Evolutionary conservation across 345 rosid genomes (phyloP).

Genomic region (Zanthoxylum bungeanum): DNA sequence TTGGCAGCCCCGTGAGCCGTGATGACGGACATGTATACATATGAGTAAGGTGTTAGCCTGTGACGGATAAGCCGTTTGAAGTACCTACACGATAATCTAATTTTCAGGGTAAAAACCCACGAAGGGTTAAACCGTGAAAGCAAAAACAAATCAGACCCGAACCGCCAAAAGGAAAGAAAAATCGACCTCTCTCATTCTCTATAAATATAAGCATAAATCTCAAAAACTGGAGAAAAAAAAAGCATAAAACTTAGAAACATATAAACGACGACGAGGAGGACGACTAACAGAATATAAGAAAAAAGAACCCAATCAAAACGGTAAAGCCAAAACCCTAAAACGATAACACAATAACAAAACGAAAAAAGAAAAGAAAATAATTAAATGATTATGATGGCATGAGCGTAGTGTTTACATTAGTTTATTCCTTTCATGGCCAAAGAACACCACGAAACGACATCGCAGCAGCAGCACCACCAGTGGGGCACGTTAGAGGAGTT

Average conservation of each 20-base stretch:
- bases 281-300: slow-evolving; percentile 5
- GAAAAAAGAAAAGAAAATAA: not conserved
- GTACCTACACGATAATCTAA: no score
- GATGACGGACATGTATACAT: no score
- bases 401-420: slow-evolving; percentile 3
- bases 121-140: no score
- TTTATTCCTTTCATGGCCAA: slow-evolving; percentile 17
- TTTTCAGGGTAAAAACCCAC: not conserved
- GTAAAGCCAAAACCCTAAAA: slow-evolving; percentile 16
- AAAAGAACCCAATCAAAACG: slow-evolving; percentile 15
- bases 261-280: not conserved
- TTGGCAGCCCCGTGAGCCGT: no score
- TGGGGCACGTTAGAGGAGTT: slow-evolving; percentile 77
- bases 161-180: slow-evolving; percentile 1
- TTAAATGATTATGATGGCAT: slow-evolving; percentile 6
- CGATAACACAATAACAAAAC: not conserved
- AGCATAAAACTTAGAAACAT: not conserved
- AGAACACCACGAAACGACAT: slow-evolving; percentile 17
- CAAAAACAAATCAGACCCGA: slow-evolving; percentile 10
- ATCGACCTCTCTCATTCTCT: not conserved
- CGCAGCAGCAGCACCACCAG: not conserved
- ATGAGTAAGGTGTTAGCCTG: no score
- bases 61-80: no score
- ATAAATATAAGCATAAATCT: slow-evolving; percentile 8
- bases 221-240: not conserved